A percentile compares a stretch with the other conserved stretches of the same genome.
These are phyloP conservation scores for Sambucus nigra DNA, from an alignment of 129 eudicot genomes.

Conservation along the genomic window DNA sequence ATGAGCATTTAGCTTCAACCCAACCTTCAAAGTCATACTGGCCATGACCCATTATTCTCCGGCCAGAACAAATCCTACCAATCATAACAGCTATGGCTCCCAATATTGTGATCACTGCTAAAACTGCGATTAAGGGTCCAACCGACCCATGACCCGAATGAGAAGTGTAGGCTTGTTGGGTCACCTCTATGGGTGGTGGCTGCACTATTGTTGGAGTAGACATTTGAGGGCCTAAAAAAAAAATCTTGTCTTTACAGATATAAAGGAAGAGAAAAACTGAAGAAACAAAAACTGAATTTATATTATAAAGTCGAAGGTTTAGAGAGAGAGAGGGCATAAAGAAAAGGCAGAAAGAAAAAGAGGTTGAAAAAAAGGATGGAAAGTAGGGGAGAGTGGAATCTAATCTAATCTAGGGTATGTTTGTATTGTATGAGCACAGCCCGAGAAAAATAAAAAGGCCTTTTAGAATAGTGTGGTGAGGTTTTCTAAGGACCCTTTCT, in stretches of 20 bases:
- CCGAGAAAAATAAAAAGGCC: background rate
- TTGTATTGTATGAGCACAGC: background rate
- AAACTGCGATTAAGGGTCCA: conserved; percentile 63
- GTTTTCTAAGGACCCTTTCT: background rate
- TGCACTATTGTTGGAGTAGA: conserved; percentile 23
- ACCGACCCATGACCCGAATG: conserved; percentile 54
- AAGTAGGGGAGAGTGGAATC: background rate
- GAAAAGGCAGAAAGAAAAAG: background rate
- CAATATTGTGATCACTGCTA: conserved; percentile 46
- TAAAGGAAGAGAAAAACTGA: background rate
- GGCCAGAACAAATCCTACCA: conserved; percentile 57
- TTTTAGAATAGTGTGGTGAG: background rate
- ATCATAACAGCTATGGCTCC: conserved; percentile 58
- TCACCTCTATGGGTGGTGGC: conserved; percentile 22
- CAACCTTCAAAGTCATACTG: conserved; percentile 67
- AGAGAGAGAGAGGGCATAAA: background rate
- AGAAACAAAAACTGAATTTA: too few relatives aligned
- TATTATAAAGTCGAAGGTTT: too few relatives aligned
- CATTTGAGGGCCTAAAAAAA: conserved; percentile 10
- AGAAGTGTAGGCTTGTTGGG: conserved; percentile 32
- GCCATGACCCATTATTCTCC: conserved; percentile 46
- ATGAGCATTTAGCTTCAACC: conserved; percentile 57
- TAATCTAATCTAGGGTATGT: background rate
- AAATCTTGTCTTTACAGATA: background rate
- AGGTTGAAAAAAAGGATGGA: background rate